phyloP scores from a whole-genome alignment of 345 rosid species.

The Toxicodendron radicans region DNA sequence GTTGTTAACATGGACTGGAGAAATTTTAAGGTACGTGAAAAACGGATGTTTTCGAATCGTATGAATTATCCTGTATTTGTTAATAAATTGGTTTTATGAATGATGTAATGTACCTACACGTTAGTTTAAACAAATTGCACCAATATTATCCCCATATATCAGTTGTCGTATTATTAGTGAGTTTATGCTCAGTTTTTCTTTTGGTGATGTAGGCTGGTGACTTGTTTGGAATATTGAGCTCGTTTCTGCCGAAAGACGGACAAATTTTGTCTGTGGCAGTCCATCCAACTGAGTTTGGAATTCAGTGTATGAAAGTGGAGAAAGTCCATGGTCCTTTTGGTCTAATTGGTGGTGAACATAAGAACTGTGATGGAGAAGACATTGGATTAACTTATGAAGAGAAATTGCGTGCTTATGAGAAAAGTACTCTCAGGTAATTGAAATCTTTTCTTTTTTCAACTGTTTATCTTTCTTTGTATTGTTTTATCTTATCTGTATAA shows the following conservation, averaged over 20 bases:
- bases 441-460: no score
- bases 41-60: neutral
- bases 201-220: slow-evolving; percentile 65
- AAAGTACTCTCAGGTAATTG: slow-evolving; percentile 71
- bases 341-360: slow-evolving; percentile 51
- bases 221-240: slow-evolving; percentile 69
- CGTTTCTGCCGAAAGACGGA: slow-evolving; percentile 85
- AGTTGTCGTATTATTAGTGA: neutral
- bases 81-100: no score
- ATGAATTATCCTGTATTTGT: no score
- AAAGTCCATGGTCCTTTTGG: slow-evolving; percentile 86
- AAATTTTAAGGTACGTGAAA: slow-evolving; percentile 64
- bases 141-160: no score
- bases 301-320: slow-evolving; percentile 89
- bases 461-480: neutral
- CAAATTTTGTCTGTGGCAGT: slow-evolving; percentile 67
- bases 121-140: no score
- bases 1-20: slow-evolving; percentile 90
- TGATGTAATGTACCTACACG: no score
- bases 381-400: slow-evolving; percentile 51
- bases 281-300: slow-evolving; percentile 92
- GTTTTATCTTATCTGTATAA: neutral
- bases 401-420: slow-evolving; percentile 77
- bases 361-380: slow-evolving; percentile 35
- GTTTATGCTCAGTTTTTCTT: no score